Base-by-base conservation (phyloP, 2,329 filamentous ascomycete species). In the Xylariaceae sp. region DNA sequence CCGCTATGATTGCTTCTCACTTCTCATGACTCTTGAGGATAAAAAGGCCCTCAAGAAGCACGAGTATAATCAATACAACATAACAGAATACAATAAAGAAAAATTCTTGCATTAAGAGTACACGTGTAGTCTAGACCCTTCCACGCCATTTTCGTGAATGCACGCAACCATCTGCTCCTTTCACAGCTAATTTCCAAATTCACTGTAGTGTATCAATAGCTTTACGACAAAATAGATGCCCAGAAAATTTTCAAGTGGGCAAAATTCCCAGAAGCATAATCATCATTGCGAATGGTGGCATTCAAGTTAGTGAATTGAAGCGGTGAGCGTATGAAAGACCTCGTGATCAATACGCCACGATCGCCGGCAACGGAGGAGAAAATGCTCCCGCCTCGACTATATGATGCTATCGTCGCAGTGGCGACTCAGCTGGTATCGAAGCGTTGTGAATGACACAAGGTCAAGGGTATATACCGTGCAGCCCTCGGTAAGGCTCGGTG, bases 1-100 rank as follows among this genome's bases (percentile, higher is more conserved):
- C 64, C 65, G 64, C 49, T 67, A 52, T 59, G 65, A 67, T 62
- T 67, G 65, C 57, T 60, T 50, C 51, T 55, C 62, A 43, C 62
- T 61, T 65, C 65, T 60, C 55, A 41, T 39, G 55, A 42, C 52
- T 57, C 62, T 60, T 58, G 44, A 55, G 63, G 60, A 64, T 57
- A 48, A 41, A 49, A 45, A 57, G 42, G 7, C 57, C 57, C 53
- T 46, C 47, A 49, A 55, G 55, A 58, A 48, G 50, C 36, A 40
- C 53, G 54, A 59, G 37, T 58, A 50, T 62, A 63, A 62, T 61
- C 29, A 55, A 32, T 29, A 46, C 46, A 58, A 53, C 44, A 58
- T 56, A 59, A 51, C 16, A 45, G 18, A 55, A 48, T 37, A 45
- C 21, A 55, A 48, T 37, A 23, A 43, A 54, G 46, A 13, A 58